Evolutionary conservation across 176 grass and related monocot species (phyloP), one percentile per base, ranked within the genome.

Genomic region (Carex pumila): DNA sequence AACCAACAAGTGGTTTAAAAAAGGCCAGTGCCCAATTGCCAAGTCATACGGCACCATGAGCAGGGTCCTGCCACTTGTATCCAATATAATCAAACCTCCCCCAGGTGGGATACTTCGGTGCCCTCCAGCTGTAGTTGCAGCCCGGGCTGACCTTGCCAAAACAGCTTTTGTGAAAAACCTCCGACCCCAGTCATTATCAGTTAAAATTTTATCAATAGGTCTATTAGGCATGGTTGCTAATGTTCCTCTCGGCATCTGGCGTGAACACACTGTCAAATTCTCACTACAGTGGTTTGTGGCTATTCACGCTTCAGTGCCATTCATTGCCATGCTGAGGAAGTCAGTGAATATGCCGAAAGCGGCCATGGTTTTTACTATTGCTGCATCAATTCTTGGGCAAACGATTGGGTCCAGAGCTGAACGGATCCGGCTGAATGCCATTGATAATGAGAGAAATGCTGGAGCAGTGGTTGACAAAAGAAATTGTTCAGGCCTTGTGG

Each of bases 391-490:
- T 80, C 61, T 97, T 79, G 94, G 94, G 39, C 91, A 97, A 71
- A 94, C 87, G 47, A 88, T 97, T 39, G 94, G 94, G 11, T 93
- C 94, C n/a, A 90, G 94, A 88, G 94, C 94, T 84, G 94, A 97
- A 65, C 87, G 91, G 11, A 86, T 97, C 79, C 84, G 94, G 32
- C 37, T 97, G 81, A 93, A 97, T 86, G 85, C 77, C 66, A 77
- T 18, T 3, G 87, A 83, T 3, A 62, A 61, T 47, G 81, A 78
- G n/a, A 81, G 65, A 41, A 86, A 11, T 34, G 83, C 73, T 59
- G 64, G 37, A 52, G 81, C 0, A 17, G n/a, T 59, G 57, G 17
- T 18, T 76, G 71, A 49, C n/a, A 8, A 50, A 49, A 50, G 18
- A 75, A 47, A 75, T 52, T 25, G 12, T 18, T 50, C 9, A 39